Conservation (phyloP, 2,329 filamentous ascomycete genomes). For the Leptographium procerum region DNA sequence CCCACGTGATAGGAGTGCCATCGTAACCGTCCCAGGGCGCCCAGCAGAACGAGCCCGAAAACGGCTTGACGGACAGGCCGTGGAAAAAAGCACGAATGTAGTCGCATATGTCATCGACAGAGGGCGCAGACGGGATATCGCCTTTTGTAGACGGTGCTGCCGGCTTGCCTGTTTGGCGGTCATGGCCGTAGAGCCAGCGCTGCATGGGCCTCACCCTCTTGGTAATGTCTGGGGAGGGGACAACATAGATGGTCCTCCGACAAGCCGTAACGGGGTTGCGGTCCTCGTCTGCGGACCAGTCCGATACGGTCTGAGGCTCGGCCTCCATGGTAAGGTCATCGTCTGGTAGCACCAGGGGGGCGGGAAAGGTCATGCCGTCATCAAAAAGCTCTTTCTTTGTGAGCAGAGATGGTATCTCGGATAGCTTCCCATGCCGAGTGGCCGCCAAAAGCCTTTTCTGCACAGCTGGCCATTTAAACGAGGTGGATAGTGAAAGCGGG, state of each 20-base stretch:
- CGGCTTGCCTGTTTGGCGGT: too few relatives aligned
- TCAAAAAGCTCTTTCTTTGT: constrained; percentile 4
- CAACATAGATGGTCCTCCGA: constrained; percentile 43
- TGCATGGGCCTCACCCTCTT: constrained; percentile 23
- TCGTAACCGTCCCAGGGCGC: constrained; percentile 28
- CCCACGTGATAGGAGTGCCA: background rate
- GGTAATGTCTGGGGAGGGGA: constrained; percentile 29
- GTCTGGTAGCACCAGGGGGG: constrained; percentile 45
- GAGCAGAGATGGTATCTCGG: background rate
- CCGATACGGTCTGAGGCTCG: constrained; percentile 38
- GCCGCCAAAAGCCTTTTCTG: background rate
- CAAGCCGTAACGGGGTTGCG: constrained; percentile 36
- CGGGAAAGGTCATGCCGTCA: constrained; percentile 35
- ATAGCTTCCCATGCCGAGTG: background rate
- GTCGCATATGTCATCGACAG: constrained; percentile 18
- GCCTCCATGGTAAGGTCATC: constrained; percentile 47
- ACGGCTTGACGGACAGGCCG: constrained; percentile 35
- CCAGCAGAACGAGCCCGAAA: constrained; percentile 31
- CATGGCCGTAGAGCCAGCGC: constrained; percentile 25
- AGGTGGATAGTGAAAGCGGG: too few relatives aligned
- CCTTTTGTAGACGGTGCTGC: too few relatives aligned
- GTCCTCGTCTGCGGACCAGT: constrained; percentile 33
- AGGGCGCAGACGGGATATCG: constrained; percentile 17
- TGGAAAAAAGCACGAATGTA: constrained; percentile 40
- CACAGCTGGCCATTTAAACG: background rate